phyloP scores from a whole-genome alignment of 139 green algal species.

The Chlorella sp. region DNA sequence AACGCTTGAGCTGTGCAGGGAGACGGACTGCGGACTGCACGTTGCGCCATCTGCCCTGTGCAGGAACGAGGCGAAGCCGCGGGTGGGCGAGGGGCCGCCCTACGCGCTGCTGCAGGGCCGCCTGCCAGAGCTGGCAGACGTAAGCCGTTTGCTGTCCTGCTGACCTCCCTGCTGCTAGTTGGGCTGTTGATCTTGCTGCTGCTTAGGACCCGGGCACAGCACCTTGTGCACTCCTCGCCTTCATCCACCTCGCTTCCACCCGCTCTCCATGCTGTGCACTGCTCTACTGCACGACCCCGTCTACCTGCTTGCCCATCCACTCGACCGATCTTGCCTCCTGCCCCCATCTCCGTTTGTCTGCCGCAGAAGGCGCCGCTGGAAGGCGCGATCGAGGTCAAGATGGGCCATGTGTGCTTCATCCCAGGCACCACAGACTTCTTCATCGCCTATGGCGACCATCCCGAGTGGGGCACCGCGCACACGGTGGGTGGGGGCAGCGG shows the following conservation, averaged over 20 bases:
- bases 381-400: slow-evolving; percentile 29
- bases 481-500: slow-evolving; percentile 33
- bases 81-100: slow-evolving; percentile 39
- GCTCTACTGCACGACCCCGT: too few species aligned
- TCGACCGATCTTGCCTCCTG: too few species aligned
- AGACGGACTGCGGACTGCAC: background rate
- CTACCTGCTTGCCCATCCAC: too few species aligned
- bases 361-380: background rate
- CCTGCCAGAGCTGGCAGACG: slow-evolving; percentile 27
- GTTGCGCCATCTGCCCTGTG: background rate
- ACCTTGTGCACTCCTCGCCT: background rate
- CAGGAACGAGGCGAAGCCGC: slow-evolving; percentile 26
- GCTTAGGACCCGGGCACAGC: too few species aligned
- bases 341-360: too few species aligned
- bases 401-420: slow-evolving; percentile 56
- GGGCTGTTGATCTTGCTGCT: background rate
- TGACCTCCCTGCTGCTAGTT: background rate
- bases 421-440: slow-evolving; percentile 62
- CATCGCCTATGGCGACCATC: slow-evolving; percentile 53
- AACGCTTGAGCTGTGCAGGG: background rate
- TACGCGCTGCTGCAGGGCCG: slow-evolving; percentile 61
- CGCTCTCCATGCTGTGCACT: too few species aligned
- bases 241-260: background rate
- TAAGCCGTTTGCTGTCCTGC: too few species aligned
- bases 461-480: slow-evolving; percentile 53